Conservation (phyloP, 306 rosid genomes). For the Mimosa bimucronata region DNA sequence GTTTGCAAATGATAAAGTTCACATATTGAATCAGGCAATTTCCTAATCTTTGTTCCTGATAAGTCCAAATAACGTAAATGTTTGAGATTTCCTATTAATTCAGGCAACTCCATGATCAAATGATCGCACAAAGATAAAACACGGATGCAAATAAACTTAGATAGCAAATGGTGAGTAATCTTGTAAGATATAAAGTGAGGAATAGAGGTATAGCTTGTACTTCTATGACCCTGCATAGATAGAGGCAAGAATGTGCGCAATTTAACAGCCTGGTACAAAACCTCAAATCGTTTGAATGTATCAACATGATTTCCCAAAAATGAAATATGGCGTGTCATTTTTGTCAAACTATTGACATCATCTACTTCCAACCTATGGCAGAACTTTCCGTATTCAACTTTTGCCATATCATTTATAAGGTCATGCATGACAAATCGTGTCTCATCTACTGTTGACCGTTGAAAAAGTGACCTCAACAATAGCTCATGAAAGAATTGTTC, state of each 20-base stretch:
- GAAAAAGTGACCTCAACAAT: constrained; percentile 40
- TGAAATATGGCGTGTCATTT: constrained; percentile 32
- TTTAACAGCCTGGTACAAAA: not conserved
- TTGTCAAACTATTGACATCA: not conserved
- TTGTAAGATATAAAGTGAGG: not conserved
- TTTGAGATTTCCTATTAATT: constrained; percentile 19
- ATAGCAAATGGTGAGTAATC: not conserved
- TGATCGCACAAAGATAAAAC: not conserved
- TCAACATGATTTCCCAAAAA: not conserved
- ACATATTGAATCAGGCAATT: constrained; percentile 29
- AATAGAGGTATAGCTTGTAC: not conserved
- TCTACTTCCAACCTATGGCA: not conserved
- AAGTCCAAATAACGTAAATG: constrained; percentile 39
- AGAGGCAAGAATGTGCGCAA: constrained; percentile 3
- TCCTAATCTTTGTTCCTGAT: not conserved
- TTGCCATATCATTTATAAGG: constrained; percentile 44
- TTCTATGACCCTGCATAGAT: not conserved
- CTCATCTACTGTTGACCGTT: not conserved
- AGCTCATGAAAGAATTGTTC: constrained; percentile 26
- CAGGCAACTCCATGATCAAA: not conserved
- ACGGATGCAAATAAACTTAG: not conserved
- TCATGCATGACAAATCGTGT: constrained; percentile 42
- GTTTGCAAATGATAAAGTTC: constrained; percentile 37
- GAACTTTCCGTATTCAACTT: not conserved
- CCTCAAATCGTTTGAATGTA: not conserved